phyloP scores from a whole-genome alignment of 2,329 filamentous ascomycete genomes.

The Cadophora malorum region DNA sequence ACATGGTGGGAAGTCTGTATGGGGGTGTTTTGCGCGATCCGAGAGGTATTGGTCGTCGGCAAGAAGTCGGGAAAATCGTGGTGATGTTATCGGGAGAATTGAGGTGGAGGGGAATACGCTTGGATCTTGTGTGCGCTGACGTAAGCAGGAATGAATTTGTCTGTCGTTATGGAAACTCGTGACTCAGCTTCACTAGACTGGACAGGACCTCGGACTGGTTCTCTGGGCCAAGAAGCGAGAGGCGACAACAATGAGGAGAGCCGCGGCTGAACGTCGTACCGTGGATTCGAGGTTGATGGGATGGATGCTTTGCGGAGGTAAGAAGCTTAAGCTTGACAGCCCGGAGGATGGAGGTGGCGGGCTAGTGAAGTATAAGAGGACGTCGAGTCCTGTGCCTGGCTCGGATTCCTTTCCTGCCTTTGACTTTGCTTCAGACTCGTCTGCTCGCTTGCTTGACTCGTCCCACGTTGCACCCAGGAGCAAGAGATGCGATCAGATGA shows the following conservation, averaged over 20 bases:
- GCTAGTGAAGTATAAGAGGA: conserved; percentile 15
- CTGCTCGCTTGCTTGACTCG: conserved; percentile 7
- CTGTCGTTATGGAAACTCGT: neutral
- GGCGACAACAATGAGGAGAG: neutral
- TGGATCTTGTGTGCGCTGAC: neutral
- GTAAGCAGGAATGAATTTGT: neutral
- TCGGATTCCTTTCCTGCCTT: neutral
- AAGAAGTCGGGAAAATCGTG: conserved; percentile 35
- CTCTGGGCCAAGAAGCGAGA: neutral
- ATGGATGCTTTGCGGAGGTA: neutral
- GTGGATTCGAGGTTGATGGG: conserved; percentile 3
- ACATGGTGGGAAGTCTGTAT: conserved; percentile 26
- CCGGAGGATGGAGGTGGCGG: conserved; percentile 10
- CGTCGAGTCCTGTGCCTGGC: neutral
- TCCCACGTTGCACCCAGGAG: neutral
- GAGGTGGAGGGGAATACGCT: conserved; percentile 3
- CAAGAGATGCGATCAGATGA: neutral
- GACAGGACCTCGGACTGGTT: neutral
- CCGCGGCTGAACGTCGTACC: conserved; percentile 16
- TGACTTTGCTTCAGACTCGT: neutral
- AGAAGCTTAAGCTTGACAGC: conserved; percentile 11
- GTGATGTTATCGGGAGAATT: conserved; percentile 17
- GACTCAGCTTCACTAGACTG: neutral
- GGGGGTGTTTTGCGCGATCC: neutral
- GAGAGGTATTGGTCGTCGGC: conserved; percentile 27